Evolutionary conservation across 2,329 filamentous ascomycete species (phyloP), one percentile per base, ranked within the genome.

Genomic region (Fusarium agapanthi): DNA sequence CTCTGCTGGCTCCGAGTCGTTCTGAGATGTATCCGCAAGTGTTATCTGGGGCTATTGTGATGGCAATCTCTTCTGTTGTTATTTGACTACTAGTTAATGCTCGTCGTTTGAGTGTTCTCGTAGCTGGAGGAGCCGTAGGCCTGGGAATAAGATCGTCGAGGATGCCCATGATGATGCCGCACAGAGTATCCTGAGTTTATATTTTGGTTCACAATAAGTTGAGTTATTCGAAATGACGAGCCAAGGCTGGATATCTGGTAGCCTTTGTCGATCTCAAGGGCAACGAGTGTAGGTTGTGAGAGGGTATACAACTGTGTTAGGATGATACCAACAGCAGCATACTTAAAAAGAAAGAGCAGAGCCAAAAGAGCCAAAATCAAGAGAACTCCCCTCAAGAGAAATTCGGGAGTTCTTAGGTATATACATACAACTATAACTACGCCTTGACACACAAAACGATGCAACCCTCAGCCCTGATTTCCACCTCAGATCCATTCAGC

Each of bases 21-120:
- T 62, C 67, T 14, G 67, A 71, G 16, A 71, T 63, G 43, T 34
- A 71, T 15, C 68, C 68, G 14, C 68, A 71, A 32, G 56, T 41
- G n/a, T 34, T 51, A 24, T 71, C 53, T 4, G 68, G 62, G 4
- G 56, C 68, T 13, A 58, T 50, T 4, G 57, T 53, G 35, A 68
- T 30, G 3, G 40, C 22, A 4, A 35, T 24, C 3, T 47, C 30
- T 10, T 57, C 28, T 0, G n/a, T n/a, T 34, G 37, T 34, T 28
- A 54, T 24, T 13, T 50, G n/a, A 12, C 54, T 34, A 13, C 48
- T 47, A 24, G 38, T 57, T 53, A 16, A 51, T 45, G 34, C n/a
- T 56, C 63, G 67, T 32, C 48, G 47, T 18, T 59, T 9, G 26
- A 71, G 57, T 18, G 62, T 47, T 7, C 61, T 35, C 10, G 32